Evolutionary conservation across 306 rosid genomes (phyloP).

Genomic region (Pterocarpus santalinus): DNA sequence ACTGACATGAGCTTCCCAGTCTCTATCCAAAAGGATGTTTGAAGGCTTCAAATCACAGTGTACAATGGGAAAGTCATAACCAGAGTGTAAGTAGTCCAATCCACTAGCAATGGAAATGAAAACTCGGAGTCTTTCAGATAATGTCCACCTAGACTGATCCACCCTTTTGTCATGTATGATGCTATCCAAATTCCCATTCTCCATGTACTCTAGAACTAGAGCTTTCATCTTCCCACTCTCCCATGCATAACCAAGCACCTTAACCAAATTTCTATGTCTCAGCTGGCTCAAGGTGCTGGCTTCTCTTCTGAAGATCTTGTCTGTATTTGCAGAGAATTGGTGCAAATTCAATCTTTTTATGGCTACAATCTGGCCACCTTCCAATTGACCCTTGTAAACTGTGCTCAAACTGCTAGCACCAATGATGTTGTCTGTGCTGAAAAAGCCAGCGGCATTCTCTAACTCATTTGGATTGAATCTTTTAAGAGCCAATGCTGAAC

Average conservation of each 20-base stretch:
- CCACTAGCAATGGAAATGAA: conserved; percentile 74
- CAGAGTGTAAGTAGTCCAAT: conserved; percentile 85
- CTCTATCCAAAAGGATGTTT: conserved; percentile 76
- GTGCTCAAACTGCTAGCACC: conserved; percentile 88
- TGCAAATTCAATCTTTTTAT: conserved; percentile 77
- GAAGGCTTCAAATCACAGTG: conserved; percentile 94
- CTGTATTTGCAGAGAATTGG: conserved; percentile 68
- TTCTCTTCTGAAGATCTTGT: conserved; percentile 75
- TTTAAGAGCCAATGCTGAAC: conserved; percentile 59
- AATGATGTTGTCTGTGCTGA: conserved; percentile 61
- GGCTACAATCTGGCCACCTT: conserved; percentile 65
- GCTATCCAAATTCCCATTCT: conserved; percentile 81
- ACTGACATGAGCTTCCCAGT: conserved; percentile 88
- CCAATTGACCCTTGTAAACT: conserved; percentile 77
- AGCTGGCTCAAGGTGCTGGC: conserved; percentile 75
- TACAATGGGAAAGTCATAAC: conserved; percentile 78
- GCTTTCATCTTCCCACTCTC: conserved; percentile 82
- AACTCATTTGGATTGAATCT: conserved; percentile 69
- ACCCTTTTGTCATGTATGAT: conserved; percentile 60
- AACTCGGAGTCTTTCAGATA: conserved; percentile 64
- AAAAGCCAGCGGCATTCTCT: conserved; percentile 72
- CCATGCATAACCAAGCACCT: conserved; percentile 90
- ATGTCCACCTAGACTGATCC: conserved; percentile 66
- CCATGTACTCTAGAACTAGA: conserved; percentile 82
- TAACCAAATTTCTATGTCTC: conserved; percentile 88